Percentiles rank a stretch among this genome's conserved stretches.
These are phyloP conservation scores for Botrytis pseudocinerea DNA, from an alignment of 2,329 filamentous ascomycete species.

Conservation along the genomic window DNA sequence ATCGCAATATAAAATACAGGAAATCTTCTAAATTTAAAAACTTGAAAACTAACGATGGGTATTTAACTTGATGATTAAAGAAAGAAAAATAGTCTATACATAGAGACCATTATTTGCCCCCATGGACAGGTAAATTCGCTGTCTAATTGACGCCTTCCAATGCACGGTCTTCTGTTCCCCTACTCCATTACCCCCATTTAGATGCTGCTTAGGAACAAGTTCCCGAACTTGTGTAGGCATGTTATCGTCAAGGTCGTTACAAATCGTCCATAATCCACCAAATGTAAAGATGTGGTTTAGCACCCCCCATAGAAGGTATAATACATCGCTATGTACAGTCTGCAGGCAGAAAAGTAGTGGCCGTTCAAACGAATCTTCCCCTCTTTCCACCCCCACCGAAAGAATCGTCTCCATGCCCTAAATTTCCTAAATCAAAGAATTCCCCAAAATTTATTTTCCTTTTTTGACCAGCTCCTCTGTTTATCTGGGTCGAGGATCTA, in stretches of 20 bases:
- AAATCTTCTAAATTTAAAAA: background rate
- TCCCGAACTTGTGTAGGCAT: conserved; percentile 18
- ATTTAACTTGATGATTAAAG: conserved; percentile 18
- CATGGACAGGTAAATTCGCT: conserved; percentile 13
- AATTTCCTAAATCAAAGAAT: conserved; percentile 69
- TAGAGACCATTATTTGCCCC: conserved; percentile 15
- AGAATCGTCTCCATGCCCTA: conserved; percentile 62
- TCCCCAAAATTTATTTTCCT: conserved; percentile 72
- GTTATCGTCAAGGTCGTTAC: conserved; percentile 22
- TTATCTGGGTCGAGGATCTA: conserved; percentile 44
- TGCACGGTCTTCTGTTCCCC: conserved; percentile 20
- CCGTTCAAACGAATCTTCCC: conserved; percentile 39
- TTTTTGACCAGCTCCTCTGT: conserved; percentile 68
- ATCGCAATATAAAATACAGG: background rate
- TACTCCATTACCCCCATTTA: conserved; percentile 22
- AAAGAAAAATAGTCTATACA: conserved; percentile 21
- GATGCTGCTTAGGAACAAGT: conserved; percentile 21
- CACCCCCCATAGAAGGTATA: background rate
- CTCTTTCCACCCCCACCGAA: conserved; percentile 42
- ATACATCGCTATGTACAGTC: conserved; percentile 17
- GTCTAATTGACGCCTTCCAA: conserved; percentile 22
- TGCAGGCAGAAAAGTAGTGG: background rate
- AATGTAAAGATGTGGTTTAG: conserved; percentile 12
- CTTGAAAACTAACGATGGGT: conserved; percentile 17
- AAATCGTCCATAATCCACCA: conserved; percentile 12